phyloP scores from a whole-genome alignment of 345 rosid species.

The Mallotus nudiflorus region DNA sequence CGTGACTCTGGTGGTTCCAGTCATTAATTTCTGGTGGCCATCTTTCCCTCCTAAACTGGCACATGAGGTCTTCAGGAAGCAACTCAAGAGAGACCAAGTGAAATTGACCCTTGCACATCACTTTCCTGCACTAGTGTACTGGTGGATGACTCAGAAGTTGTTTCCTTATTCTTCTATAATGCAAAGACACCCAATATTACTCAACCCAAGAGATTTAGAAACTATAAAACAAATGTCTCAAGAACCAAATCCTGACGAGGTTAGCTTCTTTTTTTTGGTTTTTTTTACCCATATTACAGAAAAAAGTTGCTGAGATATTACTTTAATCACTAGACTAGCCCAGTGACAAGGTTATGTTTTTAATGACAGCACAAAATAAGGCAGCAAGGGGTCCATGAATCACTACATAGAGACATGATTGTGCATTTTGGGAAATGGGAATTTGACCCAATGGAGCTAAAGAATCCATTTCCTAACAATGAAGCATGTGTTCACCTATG shows the following conservation, averaged over 20 bases:
- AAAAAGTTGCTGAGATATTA: too few species aligned
- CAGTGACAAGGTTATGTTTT: background rate
- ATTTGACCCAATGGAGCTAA: constrained; percentile 61
- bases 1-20: constrained; percentile 43
- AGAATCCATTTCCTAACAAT: constrained; percentile 55
- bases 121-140: constrained; percentile 44
- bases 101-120: constrained; percentile 47
- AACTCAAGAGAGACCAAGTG: constrained; percentile 42
- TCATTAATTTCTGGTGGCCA: constrained; percentile 61
- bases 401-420: constrained; percentile 58
- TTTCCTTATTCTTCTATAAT: constrained; percentile 45
- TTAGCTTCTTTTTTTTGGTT: background rate
- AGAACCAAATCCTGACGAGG: constrained; percentile 36
- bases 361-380: constrained; percentile 29
- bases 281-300: background rate
- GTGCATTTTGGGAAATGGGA: constrained; percentile 78
- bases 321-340: too few species aligned
- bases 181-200: constrained; percentile 25
- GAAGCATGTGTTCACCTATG: constrained; percentile 65
- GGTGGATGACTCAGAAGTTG: constrained; percentile 63
- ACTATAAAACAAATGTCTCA: constrained; percentile 36
- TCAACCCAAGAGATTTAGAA: constrained; percentile 30
- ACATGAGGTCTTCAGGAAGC: constrained; percentile 33
- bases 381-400: constrained; percentile 67
- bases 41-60: constrained; percentile 44